Base-by-base conservation (phyloP, 306 rosid species). In the Adenanthera pavonina region DNA sequence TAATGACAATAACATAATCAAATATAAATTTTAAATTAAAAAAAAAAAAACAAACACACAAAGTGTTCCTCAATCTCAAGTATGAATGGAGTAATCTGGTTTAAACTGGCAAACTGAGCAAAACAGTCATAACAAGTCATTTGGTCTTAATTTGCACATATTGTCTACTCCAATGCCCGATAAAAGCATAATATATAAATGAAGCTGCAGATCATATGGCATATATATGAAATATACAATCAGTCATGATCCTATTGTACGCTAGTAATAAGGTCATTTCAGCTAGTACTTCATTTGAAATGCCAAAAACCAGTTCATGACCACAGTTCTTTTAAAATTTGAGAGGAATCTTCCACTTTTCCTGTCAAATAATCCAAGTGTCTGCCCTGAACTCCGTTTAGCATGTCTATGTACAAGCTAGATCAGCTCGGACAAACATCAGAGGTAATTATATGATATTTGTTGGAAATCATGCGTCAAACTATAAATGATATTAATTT, bases 21-120 rank as follows among this genome's bases (percentile, higher is more conserved):
- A 12, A 47, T 47, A 14, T 7, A 43, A 57, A 34, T 35, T 69
- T 61, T 36, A 36, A 2, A 60, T 25, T 0, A 34, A 8, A 69
- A 11, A 56, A 61, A 19, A 20, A 6, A 48, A 10, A 40, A 48
- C 20, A 56, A 48, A 10, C 41, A 48, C 20, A 56, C 1, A 51
- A 10, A 44, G 17, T 43, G 67, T 76, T 61, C 43, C 43, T 51
- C 6, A 64, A 34, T 61, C 77, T 40, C 72, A 80, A 61, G 77
- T 74, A 77, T 81, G 75, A 74, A 74, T 47, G 56, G 75, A 61
- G 65, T 81, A 53, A 36, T 53, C 52, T 16, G 48, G 14, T 46
- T 6, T 40, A 35, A 33, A 40, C 35, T 74, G 72, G 53, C 72
- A 59, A 41, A 74, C 56, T 52, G 79, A 67, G 75, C 75, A 51